Evolutionary conservation across 371 early-diverging fungal species (phyloP).

Genomic region (Lichtheimia corymbifera): DNA sequence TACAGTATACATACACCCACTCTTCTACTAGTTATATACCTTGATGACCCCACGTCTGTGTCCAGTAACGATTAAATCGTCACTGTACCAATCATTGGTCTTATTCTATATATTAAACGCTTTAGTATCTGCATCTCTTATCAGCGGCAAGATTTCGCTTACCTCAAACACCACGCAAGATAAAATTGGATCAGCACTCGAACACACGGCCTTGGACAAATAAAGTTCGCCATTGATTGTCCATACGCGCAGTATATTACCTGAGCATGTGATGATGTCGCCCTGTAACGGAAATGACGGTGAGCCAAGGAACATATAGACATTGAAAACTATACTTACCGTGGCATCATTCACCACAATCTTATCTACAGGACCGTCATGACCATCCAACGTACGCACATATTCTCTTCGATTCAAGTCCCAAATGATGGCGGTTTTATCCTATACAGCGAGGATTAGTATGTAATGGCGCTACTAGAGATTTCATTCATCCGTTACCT

Average conservation of each 20-base stretch:
- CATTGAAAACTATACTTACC: slow-evolving; percentile 25
- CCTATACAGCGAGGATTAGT: slow-evolving; percentile 31
- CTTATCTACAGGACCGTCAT: slow-evolving; percentile 59
- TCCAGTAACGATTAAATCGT: slow-evolving; percentile 61
- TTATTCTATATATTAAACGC: slow-evolving; percentile 34
- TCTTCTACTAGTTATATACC: slow-evolving; percentile 14
- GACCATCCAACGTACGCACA: slow-evolving; percentile 58
- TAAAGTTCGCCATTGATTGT: slow-evolving; percentile 75
- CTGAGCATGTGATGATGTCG: slow-evolving; percentile 73
- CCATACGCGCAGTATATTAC: slow-evolving; percentile 63
- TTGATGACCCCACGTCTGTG: slow-evolving; percentile 57
- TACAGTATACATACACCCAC: neutral
- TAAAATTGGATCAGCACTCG: slow-evolving; percentile 59
- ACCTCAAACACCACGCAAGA: slow-evolving; percentile 63
- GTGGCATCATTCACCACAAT: slow-evolving; percentile 64
- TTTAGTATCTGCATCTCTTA: neutral
- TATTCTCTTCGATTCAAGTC: slow-evolving; percentile 73
- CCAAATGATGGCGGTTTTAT: slow-evolving; percentile 74
- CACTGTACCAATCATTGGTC: slow-evolving; percentile 35
- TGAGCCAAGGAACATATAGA: neutral
- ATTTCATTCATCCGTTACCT: slow-evolving; percentile 29
- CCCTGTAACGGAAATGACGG: slow-evolving; percentile 38
- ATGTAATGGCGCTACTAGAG: neutral
- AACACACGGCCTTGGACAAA: slow-evolving; percentile 52
- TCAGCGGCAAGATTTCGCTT: neutral